phyloP scores from a whole-genome alignment of 345 rosid genomes.

The Lenwebbia sp. region DNA sequence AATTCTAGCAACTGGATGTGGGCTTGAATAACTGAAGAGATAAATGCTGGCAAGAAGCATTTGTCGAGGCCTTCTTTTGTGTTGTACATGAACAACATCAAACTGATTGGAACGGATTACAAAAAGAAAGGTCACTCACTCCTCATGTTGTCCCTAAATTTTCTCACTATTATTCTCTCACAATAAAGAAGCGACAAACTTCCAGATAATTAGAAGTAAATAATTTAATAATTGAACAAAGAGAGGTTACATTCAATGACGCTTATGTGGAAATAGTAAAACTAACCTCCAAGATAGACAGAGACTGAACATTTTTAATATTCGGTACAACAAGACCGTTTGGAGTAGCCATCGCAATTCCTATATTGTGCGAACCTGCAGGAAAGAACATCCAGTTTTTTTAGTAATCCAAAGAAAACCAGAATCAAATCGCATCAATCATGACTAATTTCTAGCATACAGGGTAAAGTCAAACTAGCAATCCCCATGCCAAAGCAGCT shows the following conservation, averaged over 20 bases:
- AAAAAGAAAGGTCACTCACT: background rate
- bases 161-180: background rate
- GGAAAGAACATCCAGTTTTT: background rate
- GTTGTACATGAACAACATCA: background rate
- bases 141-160: background rate
- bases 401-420: background rate
- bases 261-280: background rate
- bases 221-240: background rate
- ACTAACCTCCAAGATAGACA: constrained; percentile 65
- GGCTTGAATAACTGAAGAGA: background rate
- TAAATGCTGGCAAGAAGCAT: background rate
- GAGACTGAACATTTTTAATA: constrained; percentile 81
- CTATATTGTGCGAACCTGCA: constrained; percentile 83
- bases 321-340: constrained; percentile 84
- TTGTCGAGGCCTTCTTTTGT: background rate
- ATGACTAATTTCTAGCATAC: background rate
- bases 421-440: background rate
- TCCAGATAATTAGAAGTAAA: background rate
- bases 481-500: background rate
- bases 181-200: background rate
- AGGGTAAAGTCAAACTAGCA: background rate
- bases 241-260: background rate
- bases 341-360: constrained; percentile 94
- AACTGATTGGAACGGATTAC: background rate
- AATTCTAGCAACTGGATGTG: background rate